Percentiles rank a stretch among this genome's conserved stretches.
phyloP scores from a whole-genome alignment of 352 stramenopile species.

The Aphanomyces invadans region DNA sequence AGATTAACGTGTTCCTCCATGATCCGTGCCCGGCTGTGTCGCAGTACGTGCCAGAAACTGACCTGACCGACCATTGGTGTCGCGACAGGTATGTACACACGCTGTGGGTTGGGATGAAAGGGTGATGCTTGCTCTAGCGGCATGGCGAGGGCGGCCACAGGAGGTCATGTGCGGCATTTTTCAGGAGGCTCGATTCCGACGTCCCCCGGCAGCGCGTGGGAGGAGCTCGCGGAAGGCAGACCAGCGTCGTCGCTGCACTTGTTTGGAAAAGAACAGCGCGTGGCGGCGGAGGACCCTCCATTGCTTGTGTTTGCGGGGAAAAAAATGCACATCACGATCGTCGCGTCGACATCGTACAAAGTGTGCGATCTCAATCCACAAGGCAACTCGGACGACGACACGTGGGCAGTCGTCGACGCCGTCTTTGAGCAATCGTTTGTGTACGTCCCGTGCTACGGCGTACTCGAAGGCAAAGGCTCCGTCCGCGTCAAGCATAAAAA shows the following conservation, averaged over 20 bases:
- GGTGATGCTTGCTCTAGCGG: no score
- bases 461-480: conserved; percentile 18
- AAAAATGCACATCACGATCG: conserved; percentile 22
- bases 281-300: conserved; percentile 4
- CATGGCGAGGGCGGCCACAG: no score
- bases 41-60: not conserved
- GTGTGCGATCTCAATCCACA: conserved; percentile 20
- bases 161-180: not conserved
- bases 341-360: conserved; percentile 23
- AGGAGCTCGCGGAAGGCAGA: not conserved
- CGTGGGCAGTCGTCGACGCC: conserved; percentile 14
- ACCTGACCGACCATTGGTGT: conserved; percentile 2
- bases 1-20: conserved; percentile 20
- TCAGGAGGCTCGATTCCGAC: not conserved
- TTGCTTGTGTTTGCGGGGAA: conserved; percentile 19
- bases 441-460: conserved; percentile 13
- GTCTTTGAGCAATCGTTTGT: conserved; percentile 22
- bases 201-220: not conserved
- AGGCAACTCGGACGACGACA: conserved; percentile 11
- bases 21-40: conserved; percentile 14
- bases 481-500: conserved; percentile 10
- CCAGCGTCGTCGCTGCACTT: conserved; percentile 2
- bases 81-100: not conserved
- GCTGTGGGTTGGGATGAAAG: no score
- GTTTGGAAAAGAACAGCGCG: conserved; percentile 11